Evolutionary conservation across 306 rosid species (phyloP), one percentile per base, ranked within the genome.

Genomic region (Citrullus colocynthis): DNA sequence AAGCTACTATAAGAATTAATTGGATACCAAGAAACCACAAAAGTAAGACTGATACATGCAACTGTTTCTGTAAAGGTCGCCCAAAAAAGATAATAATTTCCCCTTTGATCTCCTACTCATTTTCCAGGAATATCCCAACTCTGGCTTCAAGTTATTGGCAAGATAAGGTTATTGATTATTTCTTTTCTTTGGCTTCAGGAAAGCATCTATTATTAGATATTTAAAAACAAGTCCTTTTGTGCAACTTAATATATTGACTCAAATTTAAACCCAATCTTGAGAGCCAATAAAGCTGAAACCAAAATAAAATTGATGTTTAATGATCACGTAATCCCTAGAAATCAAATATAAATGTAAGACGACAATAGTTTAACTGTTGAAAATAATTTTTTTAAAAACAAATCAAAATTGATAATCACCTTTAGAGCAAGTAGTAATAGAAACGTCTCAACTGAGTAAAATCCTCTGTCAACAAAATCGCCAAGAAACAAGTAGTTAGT

Each of bases 381-480:
- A 77, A 77, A 8, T 77, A n/a, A 15, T 16, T 30, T 13, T 1
- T 6, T 7, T 12, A 48, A 73, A 37, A 21, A 56, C 41, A 39
- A 44, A 36, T 4, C 0, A 60, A 45, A 44, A 54, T 60, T 67
- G 70, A 83, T n/a, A 18, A 66, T 81, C 78, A 96, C 99, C 99
- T 96, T 96, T 21, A 96, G 90, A 66, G 99, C 99, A 48, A 96
- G 96, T 73, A 96, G 85, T 64, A 96, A 94, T 28, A 96, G 93
- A 85, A 96, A 93, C 15, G 99, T 96, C 82, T 96, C 99, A 3
- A 96, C 99, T 0, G 99, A 96, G 81, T 96, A 93, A 82, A 86
- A 93, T 41, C 99, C 99, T 88, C 99, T 91, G 77, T 96, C 98
- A 65, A 96, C 98, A 80, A 96, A 96, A 88, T 96, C 99, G 74